Evolutionary conservation across 2,329 filamentous ascomycete species (phyloP), one percentile per base, ranked within the genome.

Genomic region (Knoxdaviesia capensis): DNA sequence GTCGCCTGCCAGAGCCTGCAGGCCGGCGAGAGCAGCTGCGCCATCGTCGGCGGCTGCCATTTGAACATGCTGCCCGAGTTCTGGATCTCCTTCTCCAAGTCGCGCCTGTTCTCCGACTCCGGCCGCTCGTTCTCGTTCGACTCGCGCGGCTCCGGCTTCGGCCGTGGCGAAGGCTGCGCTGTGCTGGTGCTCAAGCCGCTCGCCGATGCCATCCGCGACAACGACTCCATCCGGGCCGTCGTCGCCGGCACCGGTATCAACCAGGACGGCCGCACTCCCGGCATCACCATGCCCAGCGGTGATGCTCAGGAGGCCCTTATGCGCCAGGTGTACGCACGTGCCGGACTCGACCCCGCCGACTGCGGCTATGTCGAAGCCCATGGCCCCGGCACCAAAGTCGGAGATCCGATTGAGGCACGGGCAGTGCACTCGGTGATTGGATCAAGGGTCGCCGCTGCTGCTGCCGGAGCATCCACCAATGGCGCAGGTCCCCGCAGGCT

Each of bases 151-250:
- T 48, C 31, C 35, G 77, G 76, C 0, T 80, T 75, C 48, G 72
- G 66, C 0, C 64, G 74, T 7, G 75, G 71, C 6, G 74, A 79
- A 48, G 74, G 72, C 4, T 63, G 66, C 20, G 69, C 60, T 6
- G 60, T 67, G 40, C 48, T 79, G 3, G 52, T 77, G 7, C 51
- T 79, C 8, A 78, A 78, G 55, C 64, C 62, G 1, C 58, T 77
- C 0, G 60, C 65, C 33, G 61, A 69, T 44, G 74, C 74, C 2
- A 51, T 74, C 29, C 55, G 52, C 36, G 71, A 73, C 46, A 67
- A 67, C 29, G 71, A 78, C 49, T 59, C 62, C 2, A 67, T 72
- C 44, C 58, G 63, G 34, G 65, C 65, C 8, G 56, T 72, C 33
- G 68, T 75, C 41, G 57, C 58, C 31, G 64, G 60, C 10, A 67